Percentiles rank a stretch among this genome's conserved stretches.
These are phyloP conservation scores for Camellia lanceoleosa DNA, from an alignment of 148 eudicot genomes.

Conservation along the genomic window DNA sequence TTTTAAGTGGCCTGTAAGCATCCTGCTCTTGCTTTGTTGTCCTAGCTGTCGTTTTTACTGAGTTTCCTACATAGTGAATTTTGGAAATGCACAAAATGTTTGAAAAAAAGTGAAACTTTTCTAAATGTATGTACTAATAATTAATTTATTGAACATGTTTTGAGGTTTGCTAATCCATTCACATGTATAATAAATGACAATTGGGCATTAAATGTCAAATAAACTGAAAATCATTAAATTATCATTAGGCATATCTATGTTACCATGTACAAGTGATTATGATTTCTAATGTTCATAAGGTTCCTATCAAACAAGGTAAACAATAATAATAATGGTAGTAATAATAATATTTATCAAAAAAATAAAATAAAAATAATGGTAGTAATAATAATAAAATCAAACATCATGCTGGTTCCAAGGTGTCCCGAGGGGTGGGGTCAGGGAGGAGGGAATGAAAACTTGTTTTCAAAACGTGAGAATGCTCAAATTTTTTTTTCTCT, in stretches of 20 bases:
- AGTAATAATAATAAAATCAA: no score
- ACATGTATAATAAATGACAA: neutral
- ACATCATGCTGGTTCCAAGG: no score
- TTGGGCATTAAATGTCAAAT: neutral
- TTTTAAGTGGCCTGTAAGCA: conserved; percentile 95
- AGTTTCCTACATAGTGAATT: neutral
- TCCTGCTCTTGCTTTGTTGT: conserved; percentile 17
- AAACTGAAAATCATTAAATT: neutral
- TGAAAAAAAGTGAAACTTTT: neutral
- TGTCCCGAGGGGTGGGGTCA: no score
- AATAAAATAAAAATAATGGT: no score
- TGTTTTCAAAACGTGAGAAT: no score
- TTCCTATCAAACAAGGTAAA: neutral
- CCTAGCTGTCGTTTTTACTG: neutral
- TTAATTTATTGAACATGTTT: neutral
- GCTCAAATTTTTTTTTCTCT: no score
- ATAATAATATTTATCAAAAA: neutral
- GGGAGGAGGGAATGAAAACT: no score
- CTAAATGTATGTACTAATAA: neutral
- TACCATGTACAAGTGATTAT: neutral
- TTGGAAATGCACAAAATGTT: neutral
- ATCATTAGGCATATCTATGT: neutral
- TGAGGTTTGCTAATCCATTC: neutral
- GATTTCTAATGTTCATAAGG: neutral
- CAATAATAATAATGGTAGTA: neutral